Percentiles rank a stretch among this genome's conserved stretches.
Conservation (phyloP, 805 yeast genomes). For the Metschnikowia reukaufii region DNA sequence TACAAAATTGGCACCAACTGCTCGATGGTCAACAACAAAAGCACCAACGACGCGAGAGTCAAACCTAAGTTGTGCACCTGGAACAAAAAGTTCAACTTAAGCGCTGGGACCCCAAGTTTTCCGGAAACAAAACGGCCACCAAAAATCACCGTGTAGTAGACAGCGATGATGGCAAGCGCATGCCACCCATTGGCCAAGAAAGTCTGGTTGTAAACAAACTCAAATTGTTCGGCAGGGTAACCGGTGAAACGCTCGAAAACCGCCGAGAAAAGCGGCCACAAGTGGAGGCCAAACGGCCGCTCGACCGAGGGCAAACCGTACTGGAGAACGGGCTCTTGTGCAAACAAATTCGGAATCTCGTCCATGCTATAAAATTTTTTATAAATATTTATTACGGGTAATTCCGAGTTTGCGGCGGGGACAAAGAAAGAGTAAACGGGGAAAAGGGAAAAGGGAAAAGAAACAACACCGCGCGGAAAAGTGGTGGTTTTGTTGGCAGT, state of each 20-base stretch:
- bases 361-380: slow-evolving; percentile 8
- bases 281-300: slow-evolving; percentile 55
- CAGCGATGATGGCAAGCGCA: slow-evolving; percentile 44
- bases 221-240: slow-evolving; percentile 64
- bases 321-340: slow-evolving; percentile 25
- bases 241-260: slow-evolving; percentile 48
- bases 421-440: not conserved
- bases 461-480: no score
- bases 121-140: slow-evolving; percentile 75
- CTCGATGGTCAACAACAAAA: slow-evolving; percentile 73
- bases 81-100: slow-evolving; percentile 72
- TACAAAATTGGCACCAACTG: slow-evolving; percentile 79
- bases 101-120: slow-evolving; percentile 54
- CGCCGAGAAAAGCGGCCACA: slow-evolving; percentile 67
- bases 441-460: not conserved
- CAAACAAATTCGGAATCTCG: slow-evolving; percentile 12
- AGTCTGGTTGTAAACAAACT: slow-evolving; percentile 62
- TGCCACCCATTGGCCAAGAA: slow-evolving; percentile 65
- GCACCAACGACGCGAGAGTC: slow-evolving; percentile 63
- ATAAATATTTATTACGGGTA: no score
- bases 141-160: slow-evolving; percentile 41
- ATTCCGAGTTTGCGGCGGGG: no score
- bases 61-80: slow-evolving; percentile 82
- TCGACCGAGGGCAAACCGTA: slow-evolving; percentile 37
- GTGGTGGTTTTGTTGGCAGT: not conserved